Evolutionary conservation across 805 yeast species (phyloP), one percentile per base, ranked within the genome.

Genomic region (Candida michaelii): DNA sequence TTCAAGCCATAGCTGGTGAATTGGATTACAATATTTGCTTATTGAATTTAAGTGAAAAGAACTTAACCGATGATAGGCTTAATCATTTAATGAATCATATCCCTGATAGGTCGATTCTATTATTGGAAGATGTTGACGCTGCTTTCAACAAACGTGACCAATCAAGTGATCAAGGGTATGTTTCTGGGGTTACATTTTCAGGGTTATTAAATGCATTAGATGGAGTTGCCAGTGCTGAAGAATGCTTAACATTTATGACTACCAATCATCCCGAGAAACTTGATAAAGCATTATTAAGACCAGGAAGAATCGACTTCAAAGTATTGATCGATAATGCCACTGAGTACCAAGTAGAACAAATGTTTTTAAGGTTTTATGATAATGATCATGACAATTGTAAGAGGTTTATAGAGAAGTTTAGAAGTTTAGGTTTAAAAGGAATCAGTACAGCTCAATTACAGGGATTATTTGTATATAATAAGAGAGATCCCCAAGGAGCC

Each of bases 141-240:
- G 99, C 99, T 0, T 93, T 93, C 66, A 84, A 81, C 54, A 79
- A 82, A 54, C 76, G 99, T 56, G 78, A 77, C 27, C 95, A 88
- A 56, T 69, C 81, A 2, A 77, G 73, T 6, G 97, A 89, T 14
- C 74, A 79, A 50, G 96, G 97, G 0, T 90, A 72, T 59, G 72
- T 75, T 17, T 81, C 95, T 0, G 96, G 96, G 14, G 97, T 93
- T 11, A 93, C 99, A 2, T 93, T 93, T 57, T 87, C 96, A 43
- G 99, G 99, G 0, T 71, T 93, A 35, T 68, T 93, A 46, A 93
- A 93, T 59, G 96, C 99, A 0, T 71, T 93, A 36, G 99, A 93
- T 62, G 99, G 99, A 36, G 98, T 93, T 13, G 93, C 98, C 3
- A 87, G 96, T 21, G 96, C 97, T 1, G 99, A 93, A 58, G 98